Conservation (phyloP, 2,329 filamentous ascomycete species). For the Fusarium zealandicum region DNA sequence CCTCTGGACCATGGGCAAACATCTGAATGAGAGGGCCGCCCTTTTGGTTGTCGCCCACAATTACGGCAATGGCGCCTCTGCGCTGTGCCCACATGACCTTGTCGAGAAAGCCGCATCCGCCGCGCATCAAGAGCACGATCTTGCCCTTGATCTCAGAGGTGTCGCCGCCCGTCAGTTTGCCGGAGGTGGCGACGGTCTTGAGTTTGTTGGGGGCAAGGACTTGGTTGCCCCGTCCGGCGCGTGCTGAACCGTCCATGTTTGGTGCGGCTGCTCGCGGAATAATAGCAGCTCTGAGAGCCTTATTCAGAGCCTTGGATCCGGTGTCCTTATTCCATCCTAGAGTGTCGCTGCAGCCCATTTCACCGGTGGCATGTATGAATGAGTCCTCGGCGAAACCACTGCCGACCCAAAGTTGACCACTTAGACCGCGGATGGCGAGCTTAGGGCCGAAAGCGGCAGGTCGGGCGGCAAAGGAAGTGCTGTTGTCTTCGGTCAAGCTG, state of each 20-base stretch:
- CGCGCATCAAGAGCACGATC: constrained; percentile 87
- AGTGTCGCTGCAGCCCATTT: constrained; percentile 94
- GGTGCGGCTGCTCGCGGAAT: constrained; percentile 32
- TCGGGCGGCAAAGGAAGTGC: constrained; percentile 91
- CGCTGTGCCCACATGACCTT: constrained; percentile 98
- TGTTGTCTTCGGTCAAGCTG: constrained; percentile 96
- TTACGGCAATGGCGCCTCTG: constrained; percentile 85
- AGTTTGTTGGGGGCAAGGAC: constrained; percentile 45
- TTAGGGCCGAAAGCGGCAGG: constrained; percentile 91
- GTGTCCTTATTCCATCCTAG: constrained; percentile 80
- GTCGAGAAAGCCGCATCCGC: constrained; percentile 94
- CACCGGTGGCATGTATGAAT: constrained; percentile 71
- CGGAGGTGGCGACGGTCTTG: constrained; percentile 53
- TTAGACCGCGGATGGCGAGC: constrained; percentile 77
- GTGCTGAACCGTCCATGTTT: constrained; percentile 28
- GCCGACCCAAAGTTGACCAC: constrained; percentile 91
- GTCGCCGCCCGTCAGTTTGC: constrained; percentile 46
- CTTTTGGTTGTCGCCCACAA: constrained; percentile 91
- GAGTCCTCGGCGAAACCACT: constrained; percentile 87
- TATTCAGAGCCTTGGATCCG: constrained; percentile 54
- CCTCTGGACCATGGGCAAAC: constrained; percentile 92
- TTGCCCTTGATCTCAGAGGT: constrained; percentile 92
- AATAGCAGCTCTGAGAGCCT: constrained; percentile 45
- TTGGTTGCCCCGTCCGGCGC: constrained; percentile 42
- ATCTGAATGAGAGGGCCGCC: constrained; percentile 93